These are phyloP conservation scores for Talaromyces rugulosus DNA, from an alignment of 2,329 filamentous ascomycete genomes.

Conservation along the genomic window DNA sequence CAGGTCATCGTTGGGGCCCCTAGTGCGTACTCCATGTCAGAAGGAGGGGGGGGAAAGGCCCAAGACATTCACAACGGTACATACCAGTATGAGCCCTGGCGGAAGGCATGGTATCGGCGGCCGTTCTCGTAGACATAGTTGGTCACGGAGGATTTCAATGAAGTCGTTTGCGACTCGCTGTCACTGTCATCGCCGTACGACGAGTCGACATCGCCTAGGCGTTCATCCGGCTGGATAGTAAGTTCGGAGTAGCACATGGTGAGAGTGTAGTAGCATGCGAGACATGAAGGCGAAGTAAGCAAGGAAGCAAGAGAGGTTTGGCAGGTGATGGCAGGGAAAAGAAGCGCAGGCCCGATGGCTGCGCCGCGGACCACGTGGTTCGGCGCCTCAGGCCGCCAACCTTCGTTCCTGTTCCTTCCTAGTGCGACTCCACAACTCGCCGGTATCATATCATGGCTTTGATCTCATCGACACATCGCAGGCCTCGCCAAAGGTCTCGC, in stretches of 20 bases:
- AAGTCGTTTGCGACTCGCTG: conserved; percentile 10
- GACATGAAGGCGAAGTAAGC: neutral
- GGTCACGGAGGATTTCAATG: conserved; percentile 16
- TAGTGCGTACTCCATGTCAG: neutral
- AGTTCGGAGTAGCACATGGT: neutral
- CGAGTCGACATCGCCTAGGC: conserved; percentile 4
- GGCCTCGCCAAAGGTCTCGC: neutral
- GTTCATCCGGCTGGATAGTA: neutral
- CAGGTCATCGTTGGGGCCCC: conserved; percentile 4
- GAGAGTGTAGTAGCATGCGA: neutral
- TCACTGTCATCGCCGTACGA: conserved; percentile 6
- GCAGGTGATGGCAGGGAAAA: neutral
- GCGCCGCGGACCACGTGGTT: neutral
- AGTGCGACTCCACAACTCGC: too few species aligned
- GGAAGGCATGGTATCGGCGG: conserved; percentile 27
- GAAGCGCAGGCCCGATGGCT: neutral
- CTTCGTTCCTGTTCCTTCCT: too few species aligned
- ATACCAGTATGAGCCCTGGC: conserved; percentile 12
- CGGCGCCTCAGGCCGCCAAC: neutral
- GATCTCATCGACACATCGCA: neutral
- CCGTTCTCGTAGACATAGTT: conserved; percentile 25
- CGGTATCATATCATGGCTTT: neutral
- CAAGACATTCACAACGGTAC: neutral
- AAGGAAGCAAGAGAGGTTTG: neutral
- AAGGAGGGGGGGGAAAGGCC: neutral